phyloP scores from a whole-genome alignment of 306 rosid genomes.

The Vigna nakashimae region DNA sequence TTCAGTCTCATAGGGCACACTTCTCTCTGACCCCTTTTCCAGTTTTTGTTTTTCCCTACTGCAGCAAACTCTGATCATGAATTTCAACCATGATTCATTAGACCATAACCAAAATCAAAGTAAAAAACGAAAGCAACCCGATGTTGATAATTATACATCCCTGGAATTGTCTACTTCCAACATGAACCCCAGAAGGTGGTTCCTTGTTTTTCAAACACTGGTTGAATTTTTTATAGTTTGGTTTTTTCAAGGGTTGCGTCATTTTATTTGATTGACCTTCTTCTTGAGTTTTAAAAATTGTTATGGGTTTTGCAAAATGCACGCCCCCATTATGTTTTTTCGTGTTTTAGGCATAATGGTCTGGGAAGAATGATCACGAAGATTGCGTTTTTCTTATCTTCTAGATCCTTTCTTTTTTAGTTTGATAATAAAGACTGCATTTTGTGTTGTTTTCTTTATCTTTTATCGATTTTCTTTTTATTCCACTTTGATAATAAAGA shows the following conservation, averaged over 20 bases:
- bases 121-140: constrained; percentile 24
- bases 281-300: not conserved
- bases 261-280: not conserved
- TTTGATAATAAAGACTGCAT: constrained; percentile 1
- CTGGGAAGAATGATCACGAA: constrained; percentile 16
- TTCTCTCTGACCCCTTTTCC: too few species aligned
- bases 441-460: not conserved
- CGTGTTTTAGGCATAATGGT: constrained; percentile 30
- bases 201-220: not conserved
- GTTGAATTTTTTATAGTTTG: not conserved
- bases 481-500: not conserved
- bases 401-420: not conserved
- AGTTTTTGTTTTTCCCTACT: too few species aligned
- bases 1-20: too few species aligned
- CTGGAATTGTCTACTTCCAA: constrained; percentile 17
- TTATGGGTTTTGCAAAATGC: not conserved
- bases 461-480: not conserved
- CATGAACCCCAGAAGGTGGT: constrained; percentile 70
- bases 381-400: not conserved
- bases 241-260: not conserved
- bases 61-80: not conserved
- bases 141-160: constrained; percentile 25
- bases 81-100: not conserved
- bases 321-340: not conserved
- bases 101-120: not conserved